These are phyloP conservation scores for Talaromyces sp. DNA, from an alignment of 2,329 filamentous ascomycete genomes.

Conservation along the genomic window DNA sequence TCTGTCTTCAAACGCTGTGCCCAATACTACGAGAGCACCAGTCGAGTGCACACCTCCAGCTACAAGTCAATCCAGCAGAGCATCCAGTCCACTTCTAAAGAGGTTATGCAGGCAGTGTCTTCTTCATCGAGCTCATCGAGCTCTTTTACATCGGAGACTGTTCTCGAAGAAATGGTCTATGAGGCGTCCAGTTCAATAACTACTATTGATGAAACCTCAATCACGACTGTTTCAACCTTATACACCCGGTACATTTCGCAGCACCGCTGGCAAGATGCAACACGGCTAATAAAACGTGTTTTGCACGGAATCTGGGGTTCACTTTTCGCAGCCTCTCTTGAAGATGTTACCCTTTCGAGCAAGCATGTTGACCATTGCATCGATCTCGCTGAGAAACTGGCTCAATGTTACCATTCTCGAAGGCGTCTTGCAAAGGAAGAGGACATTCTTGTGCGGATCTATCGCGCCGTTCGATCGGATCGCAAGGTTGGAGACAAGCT, in stretches of 20 bases:
- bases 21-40: slow-evolving; percentile 34
- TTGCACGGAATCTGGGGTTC: slow-evolving; percentile 44
- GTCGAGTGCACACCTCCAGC: slow-evolving; percentile 23
- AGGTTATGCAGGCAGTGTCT: slow-evolving; percentile 35
- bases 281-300: slow-evolving; percentile 41
- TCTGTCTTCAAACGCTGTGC: slow-evolving; percentile 43
- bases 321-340: slow-evolving; percentile 40
- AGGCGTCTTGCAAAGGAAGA: slow-evolving; percentile 32
- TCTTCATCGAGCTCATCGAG: slow-evolving; percentile 25
- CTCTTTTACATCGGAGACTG: slow-evolving; percentile 36
- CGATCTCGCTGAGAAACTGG: slow-evolving; percentile 43
- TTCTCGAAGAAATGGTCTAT: slow-evolving; percentile 41
- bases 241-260: slow-evolving; percentile 41
- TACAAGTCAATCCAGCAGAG: slow-evolving; percentile 42
- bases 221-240: slow-evolving; percentile 38
- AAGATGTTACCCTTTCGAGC: slow-evolving; percentile 41
- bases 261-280: slow-evolving; percentile 44
- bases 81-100: slow-evolving; percentile 37
- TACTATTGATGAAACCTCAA: slow-evolving; percentile 35
- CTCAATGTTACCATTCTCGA: slow-evolving; percentile 40
- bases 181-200: slow-evolving; percentile 36
- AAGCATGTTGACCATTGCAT: slow-evolving; percentile 43
- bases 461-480: slow-evolving; percentile 26
- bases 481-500: slow-evolving; percentile 28
- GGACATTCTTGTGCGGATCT: slow-evolving; percentile 31